These are phyloP conservation scores for Hibiscus syriacus DNA, from an alignment of 345 rosid genomes.

Conservation along the genomic window DNA sequence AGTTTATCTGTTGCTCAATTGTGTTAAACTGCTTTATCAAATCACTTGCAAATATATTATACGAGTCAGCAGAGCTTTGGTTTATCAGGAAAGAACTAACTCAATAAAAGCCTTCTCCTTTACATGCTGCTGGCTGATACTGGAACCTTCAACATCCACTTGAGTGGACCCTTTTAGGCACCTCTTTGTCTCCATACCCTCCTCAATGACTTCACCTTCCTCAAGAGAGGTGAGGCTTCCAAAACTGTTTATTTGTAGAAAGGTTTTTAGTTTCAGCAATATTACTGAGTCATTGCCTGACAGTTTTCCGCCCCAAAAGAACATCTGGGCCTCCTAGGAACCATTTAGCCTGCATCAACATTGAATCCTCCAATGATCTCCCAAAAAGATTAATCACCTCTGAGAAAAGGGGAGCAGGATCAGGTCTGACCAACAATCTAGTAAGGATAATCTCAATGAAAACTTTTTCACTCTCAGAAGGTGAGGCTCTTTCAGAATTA, in stretches of 20 bases:
- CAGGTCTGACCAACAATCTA: slow-evolving; percentile 92
- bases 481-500: slow-evolving; percentile 57
- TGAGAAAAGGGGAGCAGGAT: slow-evolving; percentile 88
- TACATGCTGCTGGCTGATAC: slow-evolving; percentile 36
- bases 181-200: slow-evolving; percentile 46
- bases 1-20: slow-evolving; percentile 76
- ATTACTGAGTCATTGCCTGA: slow-evolving; percentile 70
- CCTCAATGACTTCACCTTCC: slow-evolving; percentile 96
- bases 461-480: slow-evolving; percentile 85
- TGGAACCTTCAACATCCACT: slow-evolving; percentile 38
- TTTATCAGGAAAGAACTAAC: slow-evolving; percentile 94
- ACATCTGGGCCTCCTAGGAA: slow-evolving; percentile 83
- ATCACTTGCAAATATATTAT: slow-evolving; percentile 77
- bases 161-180: slow-evolving; percentile 33
- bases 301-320: slow-evolving; percentile 83
- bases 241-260: slow-evolving; percentile 63
- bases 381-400: slow-evolving; percentile 95
- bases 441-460: slow-evolving; percentile 84
- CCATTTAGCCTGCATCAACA: slow-evolving; percentile 92
- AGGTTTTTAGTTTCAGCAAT: slow-evolving; percentile 75
- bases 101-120: slow-evolving; percentile 85
- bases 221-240: slow-evolving; percentile 69
- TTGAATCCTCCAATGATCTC: slow-evolving; percentile 89
- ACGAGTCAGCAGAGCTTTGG: slow-evolving; percentile 85
- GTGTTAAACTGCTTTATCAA: slow-evolving; percentile 81